Evolutionary conservation across 2,329 filamentous ascomycete species (phyloP), one percentile per base, ranked within the genome.

Genomic region (Rhynchosporium agropyri): DNA sequence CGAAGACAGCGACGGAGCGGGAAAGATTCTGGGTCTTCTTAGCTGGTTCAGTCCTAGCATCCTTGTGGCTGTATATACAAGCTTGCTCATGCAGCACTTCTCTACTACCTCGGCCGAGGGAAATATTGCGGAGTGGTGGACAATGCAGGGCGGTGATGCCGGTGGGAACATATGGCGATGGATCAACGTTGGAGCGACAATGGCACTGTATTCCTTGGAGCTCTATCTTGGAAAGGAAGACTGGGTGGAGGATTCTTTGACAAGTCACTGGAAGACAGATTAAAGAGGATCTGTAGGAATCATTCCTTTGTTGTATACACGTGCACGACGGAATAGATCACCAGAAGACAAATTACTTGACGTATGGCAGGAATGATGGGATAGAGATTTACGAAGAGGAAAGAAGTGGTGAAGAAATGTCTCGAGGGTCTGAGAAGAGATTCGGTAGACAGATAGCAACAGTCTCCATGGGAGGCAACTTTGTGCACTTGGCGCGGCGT

Each of bases 11-110:
- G 92, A 97, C 71, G 88, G 88, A 7, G 91, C 92, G 28, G 91
- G 88, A 69, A 89, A 88, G 69, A 80, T 97, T 5, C 79, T 98
- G 15, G 91, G 89, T 0, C 85, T 97, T 67, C 80, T 98, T 46
- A 95, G 89, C 70, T 97, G 93, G 86, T 98, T 97, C 78, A 95
- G 91, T 20, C 94, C 95, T 0, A 96, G 91, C 29, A 96, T 98
- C 61, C 82, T 99, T 60, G 94, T 99, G 65, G 90, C 95, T 3
- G 93, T 98, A 36, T 99, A 99, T 77, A 99, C 95, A 2, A 97
- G 93, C 76, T 79, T 99, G 57, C 79, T 99, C 40, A 89, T 98
- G 80, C 95, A 98, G 76, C 95, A 99, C 76, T 98, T 99, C 73
- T 90, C 92, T 4, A 89, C 90, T 10, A 89, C 83, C 15, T 85